Percentiles rank a stretch among this genome's conserved stretches.
Conservation (phyloP, 345 rosid genomes). For the Kernera saxatilis region DNA sequence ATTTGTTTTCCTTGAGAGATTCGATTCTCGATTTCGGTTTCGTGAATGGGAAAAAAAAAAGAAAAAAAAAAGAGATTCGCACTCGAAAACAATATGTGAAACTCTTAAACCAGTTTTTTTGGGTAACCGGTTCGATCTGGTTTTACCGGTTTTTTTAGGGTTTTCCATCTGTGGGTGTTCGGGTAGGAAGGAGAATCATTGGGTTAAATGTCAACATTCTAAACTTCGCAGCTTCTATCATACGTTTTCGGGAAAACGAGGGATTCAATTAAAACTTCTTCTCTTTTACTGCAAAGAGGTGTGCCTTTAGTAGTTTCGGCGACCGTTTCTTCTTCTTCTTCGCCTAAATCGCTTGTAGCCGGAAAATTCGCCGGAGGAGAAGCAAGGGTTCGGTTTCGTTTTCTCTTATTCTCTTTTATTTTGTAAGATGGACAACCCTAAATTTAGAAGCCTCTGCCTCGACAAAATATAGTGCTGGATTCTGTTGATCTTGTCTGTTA, state of each 20-base stretch:
- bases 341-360: slow-evolving; percentile 12
- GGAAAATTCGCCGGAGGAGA: slow-evolving; percentile 15
- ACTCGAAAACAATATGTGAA: no score
- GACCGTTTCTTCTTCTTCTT: slow-evolving; percentile 25
- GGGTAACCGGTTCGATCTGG: neutral
- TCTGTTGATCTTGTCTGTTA: slow-evolving; percentile 6
- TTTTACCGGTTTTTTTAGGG: neutral
- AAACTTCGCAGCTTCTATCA: neutral
- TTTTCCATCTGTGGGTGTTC: neutral
- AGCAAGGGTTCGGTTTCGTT: slow-evolving; percentile 19
- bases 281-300: neutral
- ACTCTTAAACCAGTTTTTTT: no score
- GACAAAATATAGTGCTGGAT: neutral
- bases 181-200: no score
- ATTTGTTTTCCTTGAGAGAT: no score
- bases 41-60: no score
- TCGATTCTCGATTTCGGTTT: no score
- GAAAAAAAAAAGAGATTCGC: no score
- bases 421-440: neutral
- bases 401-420: neutral
- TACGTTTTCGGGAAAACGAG: neutral
- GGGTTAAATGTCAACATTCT: neutral
- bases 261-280: slow-evolving; percentile 6
- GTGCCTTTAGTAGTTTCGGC: slow-evolving; percentile 4
- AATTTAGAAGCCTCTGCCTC: neutral